A percentile compares a stretch with the other conserved stretches of the same genome.
These are phyloP conservation scores for Penicillium egyptiacum DNA, from an alignment of 495 filamentous ascomycete genomes.

Conservation along the genomic window DNA sequence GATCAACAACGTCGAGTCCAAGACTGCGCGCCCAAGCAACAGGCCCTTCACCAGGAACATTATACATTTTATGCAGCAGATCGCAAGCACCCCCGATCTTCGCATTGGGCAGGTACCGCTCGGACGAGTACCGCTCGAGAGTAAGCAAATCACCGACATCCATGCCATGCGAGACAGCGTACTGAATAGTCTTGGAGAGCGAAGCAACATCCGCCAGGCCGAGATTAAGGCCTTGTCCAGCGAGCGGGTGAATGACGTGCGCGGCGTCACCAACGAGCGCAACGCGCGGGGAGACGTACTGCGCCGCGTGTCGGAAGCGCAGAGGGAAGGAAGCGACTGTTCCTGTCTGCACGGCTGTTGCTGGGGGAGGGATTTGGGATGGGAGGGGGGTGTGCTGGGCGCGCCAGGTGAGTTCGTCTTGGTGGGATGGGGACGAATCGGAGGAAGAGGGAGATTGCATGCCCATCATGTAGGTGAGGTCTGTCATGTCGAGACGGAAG, in stretches of 20 bases:
- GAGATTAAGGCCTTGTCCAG: slow-evolving; percentile 92
- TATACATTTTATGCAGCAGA: slow-evolving; percentile 91
- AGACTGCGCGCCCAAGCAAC: slow-evolving; percentile 73
- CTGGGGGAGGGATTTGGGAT: slow-evolving; percentile 53
- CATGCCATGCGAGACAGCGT: slow-evolving; percentile 76
- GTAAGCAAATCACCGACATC: slow-evolving; percentile 76
- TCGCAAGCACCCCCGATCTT: slow-evolving; percentile 86
- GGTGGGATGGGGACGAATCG: slow-evolving; percentile 44
- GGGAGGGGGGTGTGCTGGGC: slow-evolving; percentile 62
- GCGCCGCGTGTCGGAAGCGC: slow-evolving; percentile 84
- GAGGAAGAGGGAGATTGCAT: slow-evolving; percentile 45
- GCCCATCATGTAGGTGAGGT: slow-evolving; percentile 77
- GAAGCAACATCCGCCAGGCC: slow-evolving; percentile 84
- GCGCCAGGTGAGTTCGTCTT: slow-evolving; percentile 80
- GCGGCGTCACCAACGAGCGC: slow-evolving; percentile 93
- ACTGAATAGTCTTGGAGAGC: slow-evolving; percentile 69
- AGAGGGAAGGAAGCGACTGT: slow-evolving; percentile 90
- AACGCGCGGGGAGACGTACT: slow-evolving; percentile 84
- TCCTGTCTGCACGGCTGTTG: slow-evolving; percentile 69
- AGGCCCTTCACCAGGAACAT: slow-evolving; percentile 64
- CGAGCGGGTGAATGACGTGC: slow-evolving; percentile 91
- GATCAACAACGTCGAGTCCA: slow-evolving; percentile 75
- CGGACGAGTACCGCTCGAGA: slow-evolving; percentile 74
- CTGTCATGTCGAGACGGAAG: slow-evolving; percentile 76
- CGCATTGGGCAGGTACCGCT: slow-evolving; percentile 80